Evolutionary conservation across 2,329 filamentous ascomycete genomes (phyloP).

Genomic region (Claviceps sorghi): DNA sequence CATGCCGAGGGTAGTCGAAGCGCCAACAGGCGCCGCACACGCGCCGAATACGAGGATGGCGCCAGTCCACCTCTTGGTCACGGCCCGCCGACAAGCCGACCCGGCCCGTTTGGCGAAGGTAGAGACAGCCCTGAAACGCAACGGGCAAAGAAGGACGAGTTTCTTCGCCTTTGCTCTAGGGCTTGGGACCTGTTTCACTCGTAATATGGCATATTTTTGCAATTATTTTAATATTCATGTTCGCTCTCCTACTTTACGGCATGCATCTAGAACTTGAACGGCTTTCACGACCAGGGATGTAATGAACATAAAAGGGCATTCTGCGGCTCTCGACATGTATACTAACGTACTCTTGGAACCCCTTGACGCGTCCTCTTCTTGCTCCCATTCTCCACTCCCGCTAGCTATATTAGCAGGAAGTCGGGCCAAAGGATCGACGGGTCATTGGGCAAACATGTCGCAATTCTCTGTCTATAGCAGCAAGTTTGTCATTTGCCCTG

Average conservation of each 20-base stretch:
- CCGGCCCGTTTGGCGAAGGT: constrained; percentile 65
- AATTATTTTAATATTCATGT: neutral
- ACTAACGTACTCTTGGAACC: too few relatives aligned
- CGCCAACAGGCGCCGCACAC: constrained; percentile 56
- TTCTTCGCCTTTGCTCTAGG: constrained; percentile 68
- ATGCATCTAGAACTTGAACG: too few relatives aligned
- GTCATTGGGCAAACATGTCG: too few relatives aligned
- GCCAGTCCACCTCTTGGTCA: constrained; percentile 71
- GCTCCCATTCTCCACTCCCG: too few relatives aligned
- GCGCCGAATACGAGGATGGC: constrained; percentile 89
- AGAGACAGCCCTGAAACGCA: constrained; percentile 73
- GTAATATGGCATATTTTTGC: constrained; percentile 25
- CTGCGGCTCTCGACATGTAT: too few relatives aligned
- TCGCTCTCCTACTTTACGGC: neutral
- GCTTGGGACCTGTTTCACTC: constrained; percentile 98
- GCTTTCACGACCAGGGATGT: too few relatives aligned
- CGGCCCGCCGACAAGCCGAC: constrained; percentile 45
- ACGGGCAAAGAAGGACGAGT: constrained; percentile 81
- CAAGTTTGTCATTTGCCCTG: too few relatives aligned
- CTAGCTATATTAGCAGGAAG: too few relatives aligned
- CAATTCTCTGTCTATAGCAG: too few relatives aligned
- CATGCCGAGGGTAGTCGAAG: constrained; percentile 38
- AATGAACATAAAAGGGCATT: too few relatives aligned
- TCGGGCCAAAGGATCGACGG: too few relatives aligned
- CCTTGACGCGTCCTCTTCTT: too few relatives aligned